Evolutionary conservation across 106 monocot genomes (phyloP), one percentile per base, ranked within the genome.

Genomic region (Dendrobium nobile): DNA sequence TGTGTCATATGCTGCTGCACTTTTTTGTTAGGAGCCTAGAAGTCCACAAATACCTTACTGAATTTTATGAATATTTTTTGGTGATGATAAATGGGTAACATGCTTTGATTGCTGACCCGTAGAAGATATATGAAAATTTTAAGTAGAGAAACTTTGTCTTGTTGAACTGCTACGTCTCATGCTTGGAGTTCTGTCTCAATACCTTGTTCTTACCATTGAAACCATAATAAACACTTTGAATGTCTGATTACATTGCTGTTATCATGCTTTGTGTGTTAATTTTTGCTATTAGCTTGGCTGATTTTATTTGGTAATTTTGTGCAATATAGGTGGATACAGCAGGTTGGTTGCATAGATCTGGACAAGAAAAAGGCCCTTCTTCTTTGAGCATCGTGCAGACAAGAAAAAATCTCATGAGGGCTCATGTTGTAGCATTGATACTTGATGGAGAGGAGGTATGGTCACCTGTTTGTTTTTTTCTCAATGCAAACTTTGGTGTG

Each of bases 321-420:
- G 7, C 82, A 79, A 48, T 83, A 55, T 82, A 99, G 99, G 99
- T 99, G 76, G 99, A 99, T 80, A 99, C 99, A 75, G 95, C 99
- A n/a, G 99, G 99, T 86, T 99, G 99, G 99, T 84, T 99, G 85
- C 87, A 99, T 37, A 91, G 95, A 81, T 91, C 91, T 47, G 99
- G 99, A 54, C 78, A 90, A 81, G 99, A 95, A 75, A 95, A 93
- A 76, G 95, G 99, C 2, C 95, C 95, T 56, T 85, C 83, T 82
- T 95, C 93, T 4, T 85, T 99, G 78, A 99, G 99, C 82, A 79
- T 99, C n/a, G 87, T 95, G 74, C 99, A 99, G 80, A 90, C 95
- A 82, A 95, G 86, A 79, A 99, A 95, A 83, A 99, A 88, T 70
- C 95, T 99, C 64, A 90, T 99, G 95, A 91, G 99, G 86, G 95